Conservation (phyloP, 495 filamentous ascomycete genomes). For the Staphylotrichum longicolle region DNA sequence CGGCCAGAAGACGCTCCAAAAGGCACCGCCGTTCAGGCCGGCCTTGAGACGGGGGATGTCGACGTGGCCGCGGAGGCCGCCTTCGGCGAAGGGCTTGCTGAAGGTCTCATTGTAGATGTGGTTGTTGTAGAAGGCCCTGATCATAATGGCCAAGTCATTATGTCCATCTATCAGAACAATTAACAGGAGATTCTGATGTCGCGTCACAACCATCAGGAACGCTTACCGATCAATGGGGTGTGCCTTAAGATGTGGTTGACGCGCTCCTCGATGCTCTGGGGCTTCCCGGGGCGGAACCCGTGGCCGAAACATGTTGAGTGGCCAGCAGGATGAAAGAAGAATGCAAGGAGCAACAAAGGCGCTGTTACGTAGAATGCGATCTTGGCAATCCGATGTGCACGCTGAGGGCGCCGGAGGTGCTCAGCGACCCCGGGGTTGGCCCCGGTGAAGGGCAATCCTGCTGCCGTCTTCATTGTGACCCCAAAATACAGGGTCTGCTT, state of each 20-base stretch:
- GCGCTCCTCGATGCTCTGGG: slow-evolving; percentile 57
- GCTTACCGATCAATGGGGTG: slow-evolving; percentile 76
- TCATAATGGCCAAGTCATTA: slow-evolving; percentile 76
- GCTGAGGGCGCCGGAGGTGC: not conserved
- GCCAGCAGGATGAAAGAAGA: slow-evolving; percentile 7
- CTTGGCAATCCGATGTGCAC: not conserved
- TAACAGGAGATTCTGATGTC: slow-evolving; percentile 11
- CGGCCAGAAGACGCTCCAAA: slow-evolving; percentile 85
- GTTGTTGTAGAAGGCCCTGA: slow-evolving; percentile 68
- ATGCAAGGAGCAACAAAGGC: slow-evolving; percentile 3
- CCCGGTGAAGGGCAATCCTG: not conserved
- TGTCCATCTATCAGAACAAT: slow-evolving; percentile 68
- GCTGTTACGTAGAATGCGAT: slow-evolving; percentile 3
- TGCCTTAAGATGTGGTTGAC: slow-evolving; percentile 65
- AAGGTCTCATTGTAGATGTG: slow-evolving; percentile 76
- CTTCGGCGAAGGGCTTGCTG: slow-evolving; percentile 63
- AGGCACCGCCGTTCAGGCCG: slow-evolving; percentile 68
- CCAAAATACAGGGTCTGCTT: too few relatives aligned
- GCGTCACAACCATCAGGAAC: too few relatives aligned
- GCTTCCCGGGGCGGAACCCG: slow-evolving; percentile 2
- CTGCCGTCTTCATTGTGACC: slow-evolving; percentile 9
- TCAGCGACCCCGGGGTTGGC: not conserved
- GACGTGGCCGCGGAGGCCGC: slow-evolving; percentile 67
- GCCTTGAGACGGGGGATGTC: slow-evolving; percentile 66
- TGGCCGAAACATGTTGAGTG: slow-evolving; percentile 4